Evolutionary conservation across 2,329 filamentous ascomycete genomes (phyloP).

Genomic region (Cadophora gregata): DNA sequence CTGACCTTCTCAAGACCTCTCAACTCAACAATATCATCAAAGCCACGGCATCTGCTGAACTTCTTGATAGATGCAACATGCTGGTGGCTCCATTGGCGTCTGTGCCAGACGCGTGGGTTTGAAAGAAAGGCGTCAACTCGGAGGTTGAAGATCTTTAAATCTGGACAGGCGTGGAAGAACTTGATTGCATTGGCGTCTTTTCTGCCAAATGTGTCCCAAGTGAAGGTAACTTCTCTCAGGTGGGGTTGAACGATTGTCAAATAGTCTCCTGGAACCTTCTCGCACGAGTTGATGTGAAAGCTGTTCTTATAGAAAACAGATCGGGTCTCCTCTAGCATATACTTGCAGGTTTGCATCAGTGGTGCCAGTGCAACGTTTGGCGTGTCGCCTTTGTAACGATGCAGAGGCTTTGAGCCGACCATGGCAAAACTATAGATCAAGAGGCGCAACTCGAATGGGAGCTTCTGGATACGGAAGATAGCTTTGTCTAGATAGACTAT

Average conservation of each 20-base stretch:
- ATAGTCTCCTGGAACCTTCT: neutral
- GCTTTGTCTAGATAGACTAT: constrained; percentile 18
- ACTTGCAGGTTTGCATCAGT: constrained; percentile 29
- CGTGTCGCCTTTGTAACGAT: neutral
- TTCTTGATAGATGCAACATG: constrained; percentile 21
- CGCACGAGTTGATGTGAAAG: constrained; percentile 20
- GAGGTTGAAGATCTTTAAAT: constrained; percentile 22
- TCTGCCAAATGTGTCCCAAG: constrained; percentile 23
- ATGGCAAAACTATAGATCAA: constrained; percentile 32
- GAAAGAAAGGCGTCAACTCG: neutral
- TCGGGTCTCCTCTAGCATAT: constrained; percentile 27
- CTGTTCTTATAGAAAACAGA: constrained; percentile 34
- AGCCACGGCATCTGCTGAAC: constrained; percentile 29
- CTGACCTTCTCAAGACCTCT: constrained; percentile 32
- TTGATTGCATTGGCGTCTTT: constrained; percentile 16
- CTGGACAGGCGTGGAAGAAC: constrained; percentile 17
- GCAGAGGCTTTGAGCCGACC: constrained; percentile 1
- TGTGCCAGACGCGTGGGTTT: neutral
- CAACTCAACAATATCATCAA: constrained; percentile 29
- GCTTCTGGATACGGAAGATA: constrained; percentile 32
- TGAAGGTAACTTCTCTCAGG: constrained; percentile 24
- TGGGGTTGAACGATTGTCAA: constrained; percentile 12
- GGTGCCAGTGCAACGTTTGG: constrained; percentile 16
- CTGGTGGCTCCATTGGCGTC: constrained; percentile 15
- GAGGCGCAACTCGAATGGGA: constrained; percentile 32